These are phyloP conservation scores for Passiflora organensis DNA, from an alignment of 345 rosid species.

Conservation along the genomic window DNA sequence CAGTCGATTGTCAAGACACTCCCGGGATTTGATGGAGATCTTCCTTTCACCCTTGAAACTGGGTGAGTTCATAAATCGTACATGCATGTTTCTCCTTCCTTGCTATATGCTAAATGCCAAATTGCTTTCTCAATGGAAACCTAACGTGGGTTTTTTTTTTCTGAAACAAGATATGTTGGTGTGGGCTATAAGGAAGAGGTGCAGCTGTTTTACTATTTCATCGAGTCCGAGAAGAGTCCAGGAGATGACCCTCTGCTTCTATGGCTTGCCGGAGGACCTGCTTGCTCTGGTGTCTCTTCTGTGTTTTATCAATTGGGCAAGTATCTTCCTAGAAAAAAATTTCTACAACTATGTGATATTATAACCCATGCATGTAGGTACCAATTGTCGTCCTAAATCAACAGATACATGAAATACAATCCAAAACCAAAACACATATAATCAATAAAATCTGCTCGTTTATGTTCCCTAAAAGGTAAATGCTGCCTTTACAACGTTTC, in stretches of 20 bases:
- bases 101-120: no score
- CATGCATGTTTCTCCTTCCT: no score
- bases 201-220: constrained; percentile 28
- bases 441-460: no score
- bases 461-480: no score
- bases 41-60: constrained; percentile 17
- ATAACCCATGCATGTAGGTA: no score
- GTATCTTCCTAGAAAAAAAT: no score
- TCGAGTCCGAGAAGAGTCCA: constrained; percentile 28
- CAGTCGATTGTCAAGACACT: constrained; percentile 10
- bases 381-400: no score
- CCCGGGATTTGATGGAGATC: constrained; percentile 15
- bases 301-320: constrained; percentile 31
- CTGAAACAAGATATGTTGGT: constrained; percentile 20
- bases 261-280: constrained; percentile 40
- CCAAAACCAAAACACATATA: no score
- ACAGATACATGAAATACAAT: no score
- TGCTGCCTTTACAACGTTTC: no score
- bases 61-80: constrained; percentile 16
- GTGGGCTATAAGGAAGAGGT: constrained; percentile 20
- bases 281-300: constrained; percentile 33
- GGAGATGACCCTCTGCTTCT: constrained; percentile 32
- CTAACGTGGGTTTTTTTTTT: neutral
- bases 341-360: no score
- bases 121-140: no score